A percentile compares a stretch with the other conserved stretches of the same genome.
These are phyloP conservation scores for Citrus australasica DNA, from an alignment of 345 rosid species.

Conservation along the genomic window DNA sequence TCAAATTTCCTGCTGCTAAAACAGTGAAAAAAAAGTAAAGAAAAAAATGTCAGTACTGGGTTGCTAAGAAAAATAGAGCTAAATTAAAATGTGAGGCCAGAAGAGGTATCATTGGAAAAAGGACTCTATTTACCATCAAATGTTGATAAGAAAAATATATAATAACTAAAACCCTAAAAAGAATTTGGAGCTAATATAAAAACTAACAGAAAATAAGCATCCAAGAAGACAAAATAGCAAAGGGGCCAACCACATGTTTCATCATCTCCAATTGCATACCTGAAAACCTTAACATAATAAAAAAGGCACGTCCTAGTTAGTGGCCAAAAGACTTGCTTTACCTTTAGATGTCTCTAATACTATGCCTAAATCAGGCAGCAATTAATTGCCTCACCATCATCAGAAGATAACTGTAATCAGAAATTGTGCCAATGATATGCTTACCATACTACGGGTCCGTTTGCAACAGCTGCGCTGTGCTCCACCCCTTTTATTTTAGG, in stretches of 20 bases:
- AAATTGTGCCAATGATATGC: neutral
- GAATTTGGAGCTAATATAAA: neutral
- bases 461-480: too few species aligned
- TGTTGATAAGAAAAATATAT: neutral
- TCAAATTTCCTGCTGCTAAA: slow-evolving; percentile 53
- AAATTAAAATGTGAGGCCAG: neutral
- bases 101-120: neutral
- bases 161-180: neutral
- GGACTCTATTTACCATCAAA: neutral
- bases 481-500: too few species aligned
- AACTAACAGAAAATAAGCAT: neutral
- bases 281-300: neutral
- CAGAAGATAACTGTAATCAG: neutral
- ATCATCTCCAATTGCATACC: neutral
- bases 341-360: neutral
- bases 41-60: neutral
- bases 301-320: neutral
- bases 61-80: neutral
- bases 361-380: neutral
- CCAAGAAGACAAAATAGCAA: neutral
- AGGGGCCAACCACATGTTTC: neutral
- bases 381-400: neutral
- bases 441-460: neutral
- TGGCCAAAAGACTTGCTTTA: neutral
- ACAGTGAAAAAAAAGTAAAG: neutral